phyloP scores from a whole-genome alignment of 1,284 basidiomycete genomes.

The Uromyces viciae-fabae region DNA sequence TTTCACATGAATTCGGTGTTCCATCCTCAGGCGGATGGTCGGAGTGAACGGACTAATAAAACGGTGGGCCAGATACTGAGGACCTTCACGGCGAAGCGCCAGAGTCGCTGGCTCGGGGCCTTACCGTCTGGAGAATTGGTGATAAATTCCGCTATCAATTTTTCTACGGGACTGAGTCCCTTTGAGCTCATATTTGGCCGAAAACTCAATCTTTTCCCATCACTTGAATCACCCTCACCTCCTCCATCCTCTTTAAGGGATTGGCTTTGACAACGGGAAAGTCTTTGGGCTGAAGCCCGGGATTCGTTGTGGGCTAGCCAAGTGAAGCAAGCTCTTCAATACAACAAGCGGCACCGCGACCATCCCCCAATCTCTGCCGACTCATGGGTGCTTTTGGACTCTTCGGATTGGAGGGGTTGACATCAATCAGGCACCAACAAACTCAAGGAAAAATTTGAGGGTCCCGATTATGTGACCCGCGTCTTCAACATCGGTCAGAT shows the following conservation, averaged over 20 bases:
- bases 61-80: not conserved
- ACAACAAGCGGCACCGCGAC: not conserved
- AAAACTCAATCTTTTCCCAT: not conserved
- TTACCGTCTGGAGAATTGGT: not conserved
- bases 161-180: not conserved
- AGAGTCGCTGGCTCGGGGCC: not conserved
- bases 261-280: not conserved
- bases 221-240: too few relatives aligned
- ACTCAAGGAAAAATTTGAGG: not conserved
- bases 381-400: not conserved
- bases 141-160: not conserved
- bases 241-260: not conserved
- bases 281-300: not conserved
- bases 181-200: not conserved
- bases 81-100: not conserved
- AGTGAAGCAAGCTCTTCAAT: not conserved
- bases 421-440: not conserved
- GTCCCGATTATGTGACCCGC: not conserved
- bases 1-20: not conserved
- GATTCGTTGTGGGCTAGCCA: not conserved
- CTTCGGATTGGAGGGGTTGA: not conserved
- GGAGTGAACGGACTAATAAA: not conserved
- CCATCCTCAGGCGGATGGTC: not conserved
- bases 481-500: not conserved
- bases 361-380: not conserved